Percentiles rank a stretch among this genome's conserved stretches.
phyloP scores from a whole-genome alignment of 768 basidiomycete genomes.

The Xerocomellus amylosporus region DNA sequence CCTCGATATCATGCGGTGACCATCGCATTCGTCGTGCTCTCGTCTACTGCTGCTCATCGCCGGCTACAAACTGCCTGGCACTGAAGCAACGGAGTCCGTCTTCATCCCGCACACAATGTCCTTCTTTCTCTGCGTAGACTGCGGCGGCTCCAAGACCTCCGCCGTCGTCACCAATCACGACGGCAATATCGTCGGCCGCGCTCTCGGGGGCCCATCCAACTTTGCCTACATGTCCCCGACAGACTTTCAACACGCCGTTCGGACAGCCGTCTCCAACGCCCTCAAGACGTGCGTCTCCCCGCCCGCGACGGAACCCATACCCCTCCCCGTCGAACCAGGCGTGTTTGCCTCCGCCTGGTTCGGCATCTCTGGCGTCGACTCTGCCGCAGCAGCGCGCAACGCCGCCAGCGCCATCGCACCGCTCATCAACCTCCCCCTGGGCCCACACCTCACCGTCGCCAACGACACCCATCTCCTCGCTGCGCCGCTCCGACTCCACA shows the following conservation, averaged over 20 bases:
- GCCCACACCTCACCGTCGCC: slow-evolving; percentile 55
- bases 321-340: slow-evolving; percentile 38
- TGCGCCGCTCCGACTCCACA: slow-evolving; percentile 64
- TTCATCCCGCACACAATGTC: slow-evolving; percentile 38
- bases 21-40: too few species aligned
- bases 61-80: too few species aligned
- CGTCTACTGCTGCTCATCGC: too few species aligned
- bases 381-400: slow-evolving; percentile 55
- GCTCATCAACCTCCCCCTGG: slow-evolving; percentile 56
- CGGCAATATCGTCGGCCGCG: slow-evolving; percentile 66
- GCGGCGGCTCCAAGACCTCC: slow-evolving; percentile 87
- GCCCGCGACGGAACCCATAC: slow-evolving; percentile 34
- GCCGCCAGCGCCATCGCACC: slow-evolving; percentile 53
- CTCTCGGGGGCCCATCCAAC: slow-evolving; percentile 77
- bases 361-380: slow-evolving; percentile 81
- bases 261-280: slow-evolving; percentile 50
- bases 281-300: slow-evolving; percentile 45
- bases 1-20: too few species aligned
- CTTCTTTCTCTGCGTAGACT: slow-evolving; percentile 79
- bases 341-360: slow-evolving; percentile 75
- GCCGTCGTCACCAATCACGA: slow-evolving; percentile 59
- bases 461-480: slow-evolving; percentile 88
- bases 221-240: slow-evolving; percentile 71
- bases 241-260: slow-evolving; percentile 56
- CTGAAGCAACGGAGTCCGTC: too few species aligned